A percentile compares a stretch with the other conserved stretches of the same genome.
Conservation (phyloP, 225 moss, liverwort and hornwort genomes). For the Straminergon stramineum region DNA sequence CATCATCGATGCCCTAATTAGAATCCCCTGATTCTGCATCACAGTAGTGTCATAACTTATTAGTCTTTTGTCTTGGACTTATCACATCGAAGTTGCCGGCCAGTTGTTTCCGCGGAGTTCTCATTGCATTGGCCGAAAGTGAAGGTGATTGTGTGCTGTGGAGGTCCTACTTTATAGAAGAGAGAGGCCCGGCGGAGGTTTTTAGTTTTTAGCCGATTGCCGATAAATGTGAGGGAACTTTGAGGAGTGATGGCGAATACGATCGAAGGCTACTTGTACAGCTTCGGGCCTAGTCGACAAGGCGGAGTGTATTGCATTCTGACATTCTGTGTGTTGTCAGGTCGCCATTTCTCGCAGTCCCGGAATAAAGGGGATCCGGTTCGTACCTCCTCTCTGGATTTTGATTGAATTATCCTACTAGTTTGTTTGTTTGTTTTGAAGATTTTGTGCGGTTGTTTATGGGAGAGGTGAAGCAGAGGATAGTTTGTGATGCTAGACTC, state of each 20-base stretch:
- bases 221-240: neutral
- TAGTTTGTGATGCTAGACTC: neutral
- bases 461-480: neutral
- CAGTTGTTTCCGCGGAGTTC: neutral
- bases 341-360: conserved; percentile 55
- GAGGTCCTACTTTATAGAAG: neutral
- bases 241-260: conserved; percentile 37
- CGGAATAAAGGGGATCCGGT: conserved; percentile 61
- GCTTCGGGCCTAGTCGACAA: conserved; percentile 47
- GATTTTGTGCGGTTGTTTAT: neutral
- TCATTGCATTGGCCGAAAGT: neutral
- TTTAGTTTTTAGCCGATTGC: neutral
- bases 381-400: neutral
- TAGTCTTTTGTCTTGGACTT: neutral
- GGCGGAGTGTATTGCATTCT: conserved; percentile 48
- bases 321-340: conserved; percentile 48
- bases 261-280: conserved; percentile 58
- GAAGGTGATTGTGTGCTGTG: neutral
- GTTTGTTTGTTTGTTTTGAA: neutral
- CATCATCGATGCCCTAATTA: neutral
- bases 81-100: neutral
- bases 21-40: neutral
- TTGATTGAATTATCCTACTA: neutral
- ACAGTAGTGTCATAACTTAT: too few relatives aligned
- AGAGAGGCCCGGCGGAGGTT: neutral